phyloP scores from a whole-genome alignment of 2,329 filamentous ascomycete genomes.

The Drechslerella stenobrocha region DNA sequence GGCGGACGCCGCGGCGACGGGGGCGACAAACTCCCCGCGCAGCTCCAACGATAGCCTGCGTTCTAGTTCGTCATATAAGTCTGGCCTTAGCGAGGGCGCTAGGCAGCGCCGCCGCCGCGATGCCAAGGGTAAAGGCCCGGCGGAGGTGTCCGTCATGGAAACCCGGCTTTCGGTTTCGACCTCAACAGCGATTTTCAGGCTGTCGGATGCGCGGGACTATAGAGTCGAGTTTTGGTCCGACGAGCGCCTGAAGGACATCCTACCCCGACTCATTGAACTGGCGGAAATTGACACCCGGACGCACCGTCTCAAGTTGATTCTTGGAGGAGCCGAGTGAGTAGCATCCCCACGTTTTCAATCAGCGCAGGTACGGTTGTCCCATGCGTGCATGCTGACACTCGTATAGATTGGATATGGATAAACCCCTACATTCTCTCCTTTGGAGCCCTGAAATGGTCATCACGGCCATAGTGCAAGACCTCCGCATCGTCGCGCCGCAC shows the following conservation, averaged over 20 bases:
- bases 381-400: background rate
- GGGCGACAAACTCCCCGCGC: slow-evolving; percentile 16
- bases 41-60: slow-evolving; percentile 6
- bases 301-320: slow-evolving; percentile 5
- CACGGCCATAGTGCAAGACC: background rate
- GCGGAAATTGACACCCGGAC: slow-evolving; percentile 4
- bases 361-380: no score
- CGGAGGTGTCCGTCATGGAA: background rate
- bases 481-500: background rate
- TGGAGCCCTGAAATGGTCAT: background rate
- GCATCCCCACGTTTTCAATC: no score
- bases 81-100: background rate
- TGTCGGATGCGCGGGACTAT: slow-evolving; percentile 1
- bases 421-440: background rate
- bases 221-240: slow-evolving; percentile 19
- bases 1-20: background rate
- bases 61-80: slow-evolving; percentile 10
- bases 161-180: background rate
- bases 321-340: slow-evolving; percentile 26
- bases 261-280: background rate
- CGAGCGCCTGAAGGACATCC: slow-evolving; percentile 14
- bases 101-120: slow-evolving; percentile 8
- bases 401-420: background rate
- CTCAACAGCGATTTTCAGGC: slow-evolving; percentile 8
- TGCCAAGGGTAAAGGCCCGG: slow-evolving; percentile 1